Base-by-base conservation (phyloP, 192 early-diverging fungal genomes). In the Chytriomyces sp. region DNA sequence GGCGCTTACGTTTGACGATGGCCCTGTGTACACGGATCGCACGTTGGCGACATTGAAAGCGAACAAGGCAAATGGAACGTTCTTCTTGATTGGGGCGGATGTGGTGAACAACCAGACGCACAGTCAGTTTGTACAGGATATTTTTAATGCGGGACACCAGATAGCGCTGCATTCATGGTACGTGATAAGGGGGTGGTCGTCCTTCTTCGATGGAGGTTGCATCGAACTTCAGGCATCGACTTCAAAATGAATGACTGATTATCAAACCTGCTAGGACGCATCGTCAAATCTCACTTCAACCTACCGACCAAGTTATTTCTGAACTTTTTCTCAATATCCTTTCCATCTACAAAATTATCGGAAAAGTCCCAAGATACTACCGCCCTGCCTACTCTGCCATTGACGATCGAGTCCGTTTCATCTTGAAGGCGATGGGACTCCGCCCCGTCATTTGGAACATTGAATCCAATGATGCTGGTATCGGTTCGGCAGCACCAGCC, bases 381-480 rank as follows among this genome's bases (percentile, higher is more conserved):
- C 81, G 90, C 76, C 85, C 89, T 28, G 87, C 89, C 19, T 89
- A 39, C 54, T 53, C 52, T 22, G 65, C 65, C 78, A 76, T 86
- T 54, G 87, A 89, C 53, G 83, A 89, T 52, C 81, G 87, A 56
- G 81, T 89, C 32, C 80, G 88, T 31, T 64, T 66, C 63, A 85
- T 89, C 62, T 80, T 84, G 4, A 63, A 73, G 37, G 83, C 86
- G 38, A 71, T 89, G 57, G 87, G 87, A 31, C 85, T 74, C 12
- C 78, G 80, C 52, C 76, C 72, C 26, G 72, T 75, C 54, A 59
- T 84, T 32, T 84, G 83, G 83, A 78, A 32, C 17, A 62, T 76
- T 57, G 82, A 84, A 37, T 73, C 83, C 54, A 26, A 55, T 31
- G 83, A 84, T 52, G 52, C 64, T 30, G 36, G 31, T 12, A 61